Percentiles rank a stretch among this genome's conserved stretches.
These are phyloP conservation scores for Boletus insuetus DNA, from an alignment of 768 basidiomycete species.

Conservation along the genomic window DNA sequence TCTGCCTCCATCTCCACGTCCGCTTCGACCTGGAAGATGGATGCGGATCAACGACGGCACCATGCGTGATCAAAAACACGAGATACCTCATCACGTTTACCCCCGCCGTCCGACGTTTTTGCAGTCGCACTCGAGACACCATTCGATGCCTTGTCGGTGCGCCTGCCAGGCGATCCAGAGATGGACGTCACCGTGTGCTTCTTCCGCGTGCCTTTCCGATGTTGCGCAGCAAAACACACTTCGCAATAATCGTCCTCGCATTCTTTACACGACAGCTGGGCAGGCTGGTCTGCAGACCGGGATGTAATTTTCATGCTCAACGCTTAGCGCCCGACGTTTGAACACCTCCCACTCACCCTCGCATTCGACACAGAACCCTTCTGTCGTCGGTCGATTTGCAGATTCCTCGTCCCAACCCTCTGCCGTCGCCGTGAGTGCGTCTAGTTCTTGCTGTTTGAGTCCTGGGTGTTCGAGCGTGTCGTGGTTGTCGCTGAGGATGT, in stretches of 20 bases:
- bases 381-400: constrained; percentile 40
- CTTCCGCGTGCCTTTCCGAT: constrained; percentile 78
- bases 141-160: constrained; percentile 10
- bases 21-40: constrained; percentile 19
- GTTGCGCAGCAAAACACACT: constrained; percentile 83
- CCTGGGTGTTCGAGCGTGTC: constrained; percentile 58
- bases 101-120: background rate
- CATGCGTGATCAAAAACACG: background rate
- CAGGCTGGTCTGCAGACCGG: constrained; percentile 67
- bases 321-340: background rate
- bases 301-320: too few relatives aligned
- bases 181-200: constrained; percentile 55
- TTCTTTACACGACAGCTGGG: constrained; percentile 66
- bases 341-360: constrained; percentile 56
- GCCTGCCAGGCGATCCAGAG: constrained; percentile 11
- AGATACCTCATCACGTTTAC: constrained; percentile 21
- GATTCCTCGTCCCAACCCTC: constrained; percentile 72
- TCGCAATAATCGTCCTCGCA: constrained; percentile 77
- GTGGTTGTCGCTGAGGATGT: constrained; percentile 65
- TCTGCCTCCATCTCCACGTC: constrained; percentile 38
- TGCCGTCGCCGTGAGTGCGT: constrained; percentile 35
- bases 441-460: constrained; percentile 31
- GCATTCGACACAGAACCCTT: constrained; percentile 81
- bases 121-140: constrained; percentile 4
- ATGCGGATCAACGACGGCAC: constrained; percentile 7